Evolutionary conservation across 2,329 filamentous ascomycete species (phyloP), one percentile per base, ranked within the genome.

Genomic region (Aureobasidium sp.): DNA sequence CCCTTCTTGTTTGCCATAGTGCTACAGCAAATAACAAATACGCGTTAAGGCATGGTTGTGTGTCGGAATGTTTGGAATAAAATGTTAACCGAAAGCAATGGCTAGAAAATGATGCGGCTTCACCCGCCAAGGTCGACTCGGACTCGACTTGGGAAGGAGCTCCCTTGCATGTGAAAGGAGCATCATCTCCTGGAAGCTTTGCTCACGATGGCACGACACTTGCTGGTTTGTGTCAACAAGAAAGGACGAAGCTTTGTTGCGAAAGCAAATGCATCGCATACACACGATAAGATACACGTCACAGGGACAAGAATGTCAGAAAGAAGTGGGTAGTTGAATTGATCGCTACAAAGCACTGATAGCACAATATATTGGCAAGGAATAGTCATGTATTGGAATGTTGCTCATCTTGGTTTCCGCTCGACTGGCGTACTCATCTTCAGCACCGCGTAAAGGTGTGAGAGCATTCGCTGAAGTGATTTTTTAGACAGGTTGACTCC

Each of bases 1-100:
- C 44, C 62, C 62, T 72, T 72, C 63, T 72, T 72, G 65, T 71
- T 72, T 36, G 67, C 68, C 71, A 73, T 73, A 25, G 16, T 14
- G 21, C 54, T 60, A n/a, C 47, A 36, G 27, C 30, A 9, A 37
- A 60, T 14, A n/a, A 60, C 9, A n/a, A 29, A 41, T 41, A 44
- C 7, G 44, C 25, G 25, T 34, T 45, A 59, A 25, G 36, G 27
- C 57, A 60, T 60, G 16, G 36, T 51, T 42, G 36, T 44, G 27
- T 21, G 2, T 30, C 30, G 13, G n/a, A 37, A 48, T 59, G 44
- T 9, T 36, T 59, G 27, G 34, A 37, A 25, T 14, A 49, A 59
- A 45, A 29, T 30, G 14, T 41, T 30, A 36, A 39, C 27, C 42
- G 44, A 41, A 25, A 59, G 47, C 34, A 59, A 30, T 32, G 14